These are phyloP conservation scores for Peronosclerospora sorghi DNA, from an alignment of 352 stramenopile genomes.

Conservation along the genomic window DNA sequence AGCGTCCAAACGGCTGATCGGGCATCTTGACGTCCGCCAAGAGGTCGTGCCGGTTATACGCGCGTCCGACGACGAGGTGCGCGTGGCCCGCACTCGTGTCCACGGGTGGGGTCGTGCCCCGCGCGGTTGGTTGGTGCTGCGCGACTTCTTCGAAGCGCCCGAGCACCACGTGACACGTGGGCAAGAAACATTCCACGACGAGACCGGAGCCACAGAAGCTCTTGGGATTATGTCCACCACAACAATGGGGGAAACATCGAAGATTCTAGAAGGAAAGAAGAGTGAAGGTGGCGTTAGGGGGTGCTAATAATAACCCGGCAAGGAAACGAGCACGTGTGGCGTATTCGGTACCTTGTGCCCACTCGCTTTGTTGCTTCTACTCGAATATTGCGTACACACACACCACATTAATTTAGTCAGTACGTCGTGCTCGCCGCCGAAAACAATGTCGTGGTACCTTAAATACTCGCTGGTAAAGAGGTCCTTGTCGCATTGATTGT, in stretches of 20 bases:
- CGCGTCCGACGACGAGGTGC: constrained; percentile 25
- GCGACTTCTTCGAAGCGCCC: constrained; percentile 64
- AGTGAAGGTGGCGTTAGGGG: not conserved
- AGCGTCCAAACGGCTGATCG: constrained; percentile 64
- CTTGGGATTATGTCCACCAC: constrained; percentile 72
- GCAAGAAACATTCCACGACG: constrained; percentile 50
- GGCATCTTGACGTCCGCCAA: constrained; percentile 69
- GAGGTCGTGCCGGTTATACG: constrained; percentile 48
- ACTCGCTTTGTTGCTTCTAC: constrained; percentile 78
- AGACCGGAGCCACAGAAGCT: constrained; percentile 77
- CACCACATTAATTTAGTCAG: too few species aligned
- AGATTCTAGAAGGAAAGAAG: constrained; percentile 32
- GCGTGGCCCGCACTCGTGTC: constrained; percentile 20
- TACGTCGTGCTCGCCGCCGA: too few species aligned
- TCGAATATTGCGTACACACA: not conserved
- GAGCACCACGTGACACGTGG: constrained; percentile 50
- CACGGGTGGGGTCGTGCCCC: constrained; percentile 4
- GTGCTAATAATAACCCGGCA: not conserved
- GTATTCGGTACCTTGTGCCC: constrained; percentile 46
- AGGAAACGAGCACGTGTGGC: not conserved
- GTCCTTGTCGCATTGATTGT: constrained; percentile 64
- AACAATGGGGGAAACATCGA: constrained; percentile 78
- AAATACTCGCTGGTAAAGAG: constrained; percentile 70
- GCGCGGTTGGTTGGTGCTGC: constrained; percentile 21
- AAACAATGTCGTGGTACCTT: too few species aligned